phyloP scores from a whole-genome alignment of 2,329 filamentous ascomycete genomes.

The Penicillium aurantiogriseum region DNA sequence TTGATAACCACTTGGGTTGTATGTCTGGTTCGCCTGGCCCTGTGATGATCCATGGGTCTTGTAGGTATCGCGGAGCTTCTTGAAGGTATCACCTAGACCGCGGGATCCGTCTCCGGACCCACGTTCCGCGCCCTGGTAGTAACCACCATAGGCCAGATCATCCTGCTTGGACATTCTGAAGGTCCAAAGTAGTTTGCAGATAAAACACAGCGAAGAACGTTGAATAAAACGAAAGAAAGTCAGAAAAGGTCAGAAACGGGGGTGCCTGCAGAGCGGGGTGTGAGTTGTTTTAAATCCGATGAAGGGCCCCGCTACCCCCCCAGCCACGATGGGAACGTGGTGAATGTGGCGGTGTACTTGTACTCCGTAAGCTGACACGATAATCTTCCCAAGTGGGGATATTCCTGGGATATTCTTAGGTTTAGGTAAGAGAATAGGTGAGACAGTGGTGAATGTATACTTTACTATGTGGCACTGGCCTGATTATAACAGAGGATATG shows the following conservation, averaged over 20 bases:
- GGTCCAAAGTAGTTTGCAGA: background rate
- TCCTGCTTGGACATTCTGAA: slow-evolving; percentile 43
- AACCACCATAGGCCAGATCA: slow-evolving; percentile 56
- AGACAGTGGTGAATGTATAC: background rate
- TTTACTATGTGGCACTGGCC: background rate
- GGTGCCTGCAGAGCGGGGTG: slow-evolving; percentile 13
- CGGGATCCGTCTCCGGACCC: slow-evolving; percentile 43
- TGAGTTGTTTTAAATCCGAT: background rate
- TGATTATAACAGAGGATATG: background rate
- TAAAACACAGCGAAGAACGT: background rate
- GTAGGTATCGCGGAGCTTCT: slow-evolving; percentile 46
- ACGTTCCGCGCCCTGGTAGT: slow-evolving; percentile 37
- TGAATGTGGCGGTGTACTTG: slow-evolving; percentile 13
- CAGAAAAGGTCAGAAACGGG: background rate
- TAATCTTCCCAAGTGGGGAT: background rate
- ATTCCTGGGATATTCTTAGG: background rate
- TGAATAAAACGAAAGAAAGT: background rate
- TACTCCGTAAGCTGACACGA: background rate
- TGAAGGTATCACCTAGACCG: slow-evolving; percentile 54
- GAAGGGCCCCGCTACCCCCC: slow-evolving; percentile 20
- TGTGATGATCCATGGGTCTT: slow-evolving; percentile 28
- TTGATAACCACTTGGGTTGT: slow-evolving; percentile 25
- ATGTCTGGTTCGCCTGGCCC: slow-evolving; percentile 17
- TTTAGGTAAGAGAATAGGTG: background rate
- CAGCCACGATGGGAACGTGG: slow-evolving; percentile 25